Evolutionary conservation across 148 eudicot genomes (phyloP).

Genomic region (Nepenthes mirabilis): DNA sequence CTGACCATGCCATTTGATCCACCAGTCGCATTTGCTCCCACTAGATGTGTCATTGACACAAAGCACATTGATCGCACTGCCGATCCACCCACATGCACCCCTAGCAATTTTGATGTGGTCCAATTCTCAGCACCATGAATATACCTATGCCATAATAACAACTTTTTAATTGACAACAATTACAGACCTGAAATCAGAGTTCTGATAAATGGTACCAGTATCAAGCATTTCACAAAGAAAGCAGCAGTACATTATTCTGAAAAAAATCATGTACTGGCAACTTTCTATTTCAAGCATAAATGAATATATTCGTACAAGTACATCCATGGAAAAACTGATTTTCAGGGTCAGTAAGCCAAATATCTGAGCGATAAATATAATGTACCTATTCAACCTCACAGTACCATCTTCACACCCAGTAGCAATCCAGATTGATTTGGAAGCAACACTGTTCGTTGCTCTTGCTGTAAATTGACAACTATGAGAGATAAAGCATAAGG

Average conservation of each 20-base stretch:
- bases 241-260: too few relatives aligned
- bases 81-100: constrained; percentile 99
- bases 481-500: constrained; percentile 54
- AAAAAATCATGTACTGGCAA: too few relatives aligned
- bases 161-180: too few relatives aligned
- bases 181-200: too few relatives aligned
- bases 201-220: too few relatives aligned
- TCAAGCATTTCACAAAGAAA: too few relatives aligned
- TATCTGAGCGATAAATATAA: background rate
- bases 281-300: too few relatives aligned
- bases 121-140: constrained; percentile 40
- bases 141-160: constrained; percentile 36
- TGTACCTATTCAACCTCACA: constrained; percentile 88
- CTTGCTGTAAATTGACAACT: constrained; percentile 6
- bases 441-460: constrained; percentile 9
- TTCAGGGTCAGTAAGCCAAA: too few relatives aligned
- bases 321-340: too few relatives aligned
- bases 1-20: constrained; percentile 16
- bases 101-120: constrained; percentile 74
- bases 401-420: constrained; percentile 98
- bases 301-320: too few relatives aligned
- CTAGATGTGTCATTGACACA: constrained; percentile 51
- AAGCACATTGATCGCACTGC: constrained; percentile 86
- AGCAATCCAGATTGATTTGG: constrained; percentile 53
- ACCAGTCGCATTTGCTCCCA: constrained; percentile 20